Base-by-base conservation (phyloP, 2,329 filamentous ascomycete genomes). In the Pseudogymnoascus sp. region DNA sequence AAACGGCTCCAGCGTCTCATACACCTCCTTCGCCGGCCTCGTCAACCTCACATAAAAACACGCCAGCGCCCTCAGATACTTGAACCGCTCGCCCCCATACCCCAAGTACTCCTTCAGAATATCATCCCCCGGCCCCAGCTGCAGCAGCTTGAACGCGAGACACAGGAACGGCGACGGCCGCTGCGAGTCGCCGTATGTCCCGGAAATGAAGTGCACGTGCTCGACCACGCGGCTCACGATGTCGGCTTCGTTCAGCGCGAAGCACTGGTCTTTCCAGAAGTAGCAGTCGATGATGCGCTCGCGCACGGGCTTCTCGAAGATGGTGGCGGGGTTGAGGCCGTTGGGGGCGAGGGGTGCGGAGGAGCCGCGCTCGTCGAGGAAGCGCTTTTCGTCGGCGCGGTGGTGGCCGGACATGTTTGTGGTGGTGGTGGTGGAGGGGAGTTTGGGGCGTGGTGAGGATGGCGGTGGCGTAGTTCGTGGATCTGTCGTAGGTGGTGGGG, bases 181-280 rank as follows among this genome's bases (percentile, higher is more conserved):
- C 74, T 97, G 93, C 58, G 86, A 83, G 16, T 85, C 83, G 61
- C 92, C 92, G 71, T 91, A 91, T 4, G 92, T 96, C 68, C 94
- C 94, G 66, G 92, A 94, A 62, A 99, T 84, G 75, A 89, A 94
- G 58, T 79, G 82, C 55, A 99, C 83, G 75, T 87, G 82, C 69
- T 93, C 89, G 25, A 91, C 89, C 0, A 95, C 92, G 67, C 94
- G 90, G 77, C 97, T 91, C 69, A 96, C 88, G 5, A 99, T 80
- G 75, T 87, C 84, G 60, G 85, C 84, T 73, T 88, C 86, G 78
- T 97, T 99, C 67, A 99, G 82, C 42, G 90, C 94, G 76, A 97
- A 99, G 75, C 94, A 97, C 78, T 97, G 92, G 77, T 97, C 94
- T 76, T 97, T 97, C 89, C 92, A 99, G 79, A 96, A 99, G 78